Base-by-base conservation (phyloP, 441 rosid genomes). In the Isatis lusitanica region DNA sequence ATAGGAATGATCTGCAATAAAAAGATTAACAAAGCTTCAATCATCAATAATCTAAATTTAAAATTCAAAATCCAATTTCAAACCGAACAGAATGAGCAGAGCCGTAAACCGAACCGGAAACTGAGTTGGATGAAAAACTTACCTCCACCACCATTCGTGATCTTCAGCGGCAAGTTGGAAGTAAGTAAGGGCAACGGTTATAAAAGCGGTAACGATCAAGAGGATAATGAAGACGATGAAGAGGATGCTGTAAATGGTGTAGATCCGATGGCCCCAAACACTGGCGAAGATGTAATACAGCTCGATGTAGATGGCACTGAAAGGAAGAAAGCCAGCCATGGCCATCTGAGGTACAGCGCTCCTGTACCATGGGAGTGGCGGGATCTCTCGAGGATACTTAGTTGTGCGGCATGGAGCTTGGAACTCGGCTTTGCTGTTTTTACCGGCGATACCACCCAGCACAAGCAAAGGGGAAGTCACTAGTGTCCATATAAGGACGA, bases 131-230 rank as follows among this genome's bases (percentile, higher is more conserved):
- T 3, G n/a, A 71, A 28, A 55, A 43, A 0, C 50, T 9, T 84
- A 91, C 97, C 97, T 91, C 97, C 97, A 91, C 97, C 97, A 91
- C 93, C 97, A 87, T 78, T 89, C 85, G 59, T 91, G 97, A 74
- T 91, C 97, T 80, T 91, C 97, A 15, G 95, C 95, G 24, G 95
- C 97, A 7, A 91, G 95, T 79, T 89, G 95, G 81, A 89, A 89
- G 79, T 91, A 86, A 6, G 97, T 88, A 83, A 91, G 78, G 16
- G 97, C 97, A 78, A 91, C 91, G 3, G 94, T 89, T 31, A 91
- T 85, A 69, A 89, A 91, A 42, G 97, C 95, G 6, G 93, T 91
- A 59, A 89, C 97, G 68, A 91, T 91, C 74, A 91, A 72, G 58
- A 91, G 91, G 77, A 91, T 91, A 46, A 89, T 83, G 85, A 87